Base-by-base conservation (phyloP, 768 basidiomycete genomes). In the Kwoniella mangroviensis region DNA sequence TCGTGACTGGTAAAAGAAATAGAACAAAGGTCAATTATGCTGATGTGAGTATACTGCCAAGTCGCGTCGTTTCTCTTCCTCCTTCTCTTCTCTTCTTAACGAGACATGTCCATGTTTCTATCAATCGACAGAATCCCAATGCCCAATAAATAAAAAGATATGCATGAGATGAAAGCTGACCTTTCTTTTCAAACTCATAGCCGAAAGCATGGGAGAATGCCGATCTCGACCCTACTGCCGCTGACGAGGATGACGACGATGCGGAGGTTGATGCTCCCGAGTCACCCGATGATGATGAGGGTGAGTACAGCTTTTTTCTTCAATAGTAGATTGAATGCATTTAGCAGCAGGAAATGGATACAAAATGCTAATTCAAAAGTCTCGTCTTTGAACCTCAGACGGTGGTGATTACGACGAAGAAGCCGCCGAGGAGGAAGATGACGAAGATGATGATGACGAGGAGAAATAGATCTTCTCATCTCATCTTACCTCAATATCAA, bases 221-320 rank as follows among this genome's bases (percentile, higher is more conserved):
- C 52, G 77, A 71, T 11, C 68, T 79, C 58, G 65, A 75, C 40
- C 70, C 64, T 21, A 73, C 67, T 53, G 81, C 64, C 10, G 82
- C 84, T 52, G 84, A 86, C 74, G 88, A 88, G 34, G 90, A 89
- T 11, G 88, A 89, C 6, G 86, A 89, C 11, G 87, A 87, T 28
- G 84, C 85, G 4, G 87, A 81, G 28, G 74, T 70, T 40, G 76
- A 77, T 52, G 68, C 61, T n/a, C 61, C 68, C 34, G 62, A 63
- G 28, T 63, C 61, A 17, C 59, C 63, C 41, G 73, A 75, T 43
- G 75, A 77, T 24, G 77, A 76, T 54, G 79, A 78, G n/a, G 75
- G 72, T 74, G 51, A 71, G 74, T 68, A 34, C 17, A 22, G 28
- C 15, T 49, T 21, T 28, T 4, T 34, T 10, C 10, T 21, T 6